phyloP scores from a whole-genome alignment of 2,329 filamentous ascomycete species.

The Fonsecaea nubica region DNA sequence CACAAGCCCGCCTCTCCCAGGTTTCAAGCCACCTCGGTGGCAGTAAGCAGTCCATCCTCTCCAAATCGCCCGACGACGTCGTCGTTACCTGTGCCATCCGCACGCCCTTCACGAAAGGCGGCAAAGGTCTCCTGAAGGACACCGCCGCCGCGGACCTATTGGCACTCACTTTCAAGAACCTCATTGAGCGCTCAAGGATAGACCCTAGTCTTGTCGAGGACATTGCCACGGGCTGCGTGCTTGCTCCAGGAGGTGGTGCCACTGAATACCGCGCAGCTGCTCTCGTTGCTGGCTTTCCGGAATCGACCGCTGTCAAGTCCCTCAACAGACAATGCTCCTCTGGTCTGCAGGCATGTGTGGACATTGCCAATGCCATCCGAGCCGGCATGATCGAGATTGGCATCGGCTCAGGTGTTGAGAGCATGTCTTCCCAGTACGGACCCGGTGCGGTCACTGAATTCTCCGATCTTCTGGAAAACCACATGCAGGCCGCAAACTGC shows the following conservation, averaged over 20 bases:
- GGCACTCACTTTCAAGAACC: conserved; percentile 77
- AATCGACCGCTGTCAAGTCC: conserved; percentile 79
- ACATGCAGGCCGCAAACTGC: conserved; percentile 88
- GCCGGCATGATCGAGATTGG: conserved; percentile 94
- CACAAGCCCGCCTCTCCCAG: conserved; percentile 65
- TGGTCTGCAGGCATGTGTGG: conserved; percentile 88
- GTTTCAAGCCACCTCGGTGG: conserved; percentile 61
- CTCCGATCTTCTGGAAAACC: conserved; percentile 81
- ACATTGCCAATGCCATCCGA: conserved; percentile 91
- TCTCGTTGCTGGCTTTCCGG: conserved; percentile 88
- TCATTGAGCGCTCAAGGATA: conserved; percentile 85
- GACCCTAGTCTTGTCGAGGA: conserved; percentile 89
- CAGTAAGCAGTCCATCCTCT: conserved; percentile 48
- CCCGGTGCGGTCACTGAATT: conserved; percentile 90
- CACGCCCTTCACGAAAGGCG: conserved; percentile 89
- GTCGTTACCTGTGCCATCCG: conserved; percentile 93
- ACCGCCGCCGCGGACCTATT: conserved; percentile 86
- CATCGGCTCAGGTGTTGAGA: conserved; percentile 93
- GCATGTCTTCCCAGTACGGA: conserved; percentile 92
- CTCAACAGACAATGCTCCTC: conserved; percentile 95
- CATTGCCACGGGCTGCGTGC: conserved; percentile 87
- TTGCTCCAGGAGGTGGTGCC: conserved; percentile 90
- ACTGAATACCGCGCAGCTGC: conserved; percentile 95
- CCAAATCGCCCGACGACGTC: conserved; percentile 70
- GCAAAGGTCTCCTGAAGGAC: conserved; percentile 95